Base-by-base conservation (phyloP, 1,284 basidiomycete species). In the Trametes sp. region DNA sequence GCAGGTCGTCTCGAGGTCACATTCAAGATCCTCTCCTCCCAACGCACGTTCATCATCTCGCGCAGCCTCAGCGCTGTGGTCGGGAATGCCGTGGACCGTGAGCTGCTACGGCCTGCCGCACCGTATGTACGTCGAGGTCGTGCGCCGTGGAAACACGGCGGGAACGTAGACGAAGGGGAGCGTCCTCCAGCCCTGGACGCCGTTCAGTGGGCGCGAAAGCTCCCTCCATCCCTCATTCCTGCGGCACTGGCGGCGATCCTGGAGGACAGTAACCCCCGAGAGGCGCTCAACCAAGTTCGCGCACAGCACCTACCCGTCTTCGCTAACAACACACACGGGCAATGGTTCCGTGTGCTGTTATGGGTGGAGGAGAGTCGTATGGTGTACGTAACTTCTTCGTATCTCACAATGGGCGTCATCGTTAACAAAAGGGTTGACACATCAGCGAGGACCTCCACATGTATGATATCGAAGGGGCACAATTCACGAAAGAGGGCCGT, bases 341-440 rank as follows among this genome's bases (percentile, higher is more conserved):
- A 53, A 1, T 48, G 56, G 26, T 67, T 66, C 56, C 56, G 52
- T 11, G 54, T 53, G 13, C 53, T 89, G 2, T 65, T 89, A 4
- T 87, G 86, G 84, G 74, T 81, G 1, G 87, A 90, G 66, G 88
- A 90, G 62, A 73, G 75, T 59, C 80, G 82, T 23, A 83, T 84
- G 76, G 82, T 83, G 88, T 88, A 68, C 54, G 84, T 80, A 7
- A 1, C n/a, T 21, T 29, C 23, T n/a, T 3, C 29, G 5, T 28
- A 28, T 1, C 28, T n/a, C n/a, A n/a, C n/a, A n/a, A n/a, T n/a
- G n/a, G n/a, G n/a, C n/a, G n/a, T n/a, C n/a, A n/a, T n/a, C n/a
- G n/a, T n/a, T n/a, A n/a, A n/a, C n/a, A n/a, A n/a, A n/a, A n/a
- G n/a, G n/a, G n/a, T n/a, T n/a, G n/a, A n/a, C n/a, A n/a, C n/a